Percentiles rank a stretch among this genome's conserved stretches.
These are phyloP conservation scores for Trichoderma breve DNA, from an alignment of 2,329 filamentous ascomycete genomes.

Conservation along the genomic window DNA sequence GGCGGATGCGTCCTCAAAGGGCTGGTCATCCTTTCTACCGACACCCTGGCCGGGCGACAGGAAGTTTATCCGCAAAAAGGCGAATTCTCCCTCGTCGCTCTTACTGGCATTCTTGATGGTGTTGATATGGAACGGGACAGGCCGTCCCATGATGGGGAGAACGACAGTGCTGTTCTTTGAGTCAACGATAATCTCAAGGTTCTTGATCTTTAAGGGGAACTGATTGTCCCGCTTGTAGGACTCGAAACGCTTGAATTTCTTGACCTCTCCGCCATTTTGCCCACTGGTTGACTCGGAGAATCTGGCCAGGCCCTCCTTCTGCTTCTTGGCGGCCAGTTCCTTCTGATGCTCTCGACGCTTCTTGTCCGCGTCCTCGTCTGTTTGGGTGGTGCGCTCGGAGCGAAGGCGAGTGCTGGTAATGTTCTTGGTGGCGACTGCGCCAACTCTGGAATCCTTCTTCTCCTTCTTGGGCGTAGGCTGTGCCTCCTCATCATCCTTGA, in stretches of 20 bases:
- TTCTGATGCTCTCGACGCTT: conserved; percentile 89
- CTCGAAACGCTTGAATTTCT: conserved; percentile 98
- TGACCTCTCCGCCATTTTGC: conserved; percentile 86
- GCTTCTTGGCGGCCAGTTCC: conserved; percentile 81
- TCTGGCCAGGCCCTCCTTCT: conserved; percentile 78
- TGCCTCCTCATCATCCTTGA: conserved; percentile 92
- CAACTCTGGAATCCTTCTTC: conserved; percentile 78
- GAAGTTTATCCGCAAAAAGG: conserved; percentile 95
- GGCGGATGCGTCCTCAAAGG: conserved; percentile 92
- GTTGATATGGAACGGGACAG: conserved; percentile 94
- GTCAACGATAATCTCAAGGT: conserved; percentile 87
- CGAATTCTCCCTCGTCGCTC: conserved; percentile 91
- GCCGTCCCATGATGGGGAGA: conserved; percentile 93
- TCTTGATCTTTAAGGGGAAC: conserved; percentile 76
- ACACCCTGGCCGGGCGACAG: conserved; percentile 96
- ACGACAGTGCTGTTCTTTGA: conserved; percentile 86
- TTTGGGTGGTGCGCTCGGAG: conserved; percentile 83
- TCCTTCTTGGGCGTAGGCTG: conserved; percentile 86
- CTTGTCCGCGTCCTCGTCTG: conserved; percentile 86
- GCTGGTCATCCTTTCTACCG: conserved; percentile 93
- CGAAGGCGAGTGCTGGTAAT: conserved; percentile 91
- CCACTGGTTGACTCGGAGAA: conserved; percentile 84
- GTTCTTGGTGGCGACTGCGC: conserved; percentile 88
- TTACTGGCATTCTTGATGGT: conserved; percentile 99
- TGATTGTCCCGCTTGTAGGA: conserved; percentile 98